These are phyloP conservation scores for Apiospora marii DNA, from an alignment of 2,329 filamentous ascomycete species.

Conservation along the genomic window DNA sequence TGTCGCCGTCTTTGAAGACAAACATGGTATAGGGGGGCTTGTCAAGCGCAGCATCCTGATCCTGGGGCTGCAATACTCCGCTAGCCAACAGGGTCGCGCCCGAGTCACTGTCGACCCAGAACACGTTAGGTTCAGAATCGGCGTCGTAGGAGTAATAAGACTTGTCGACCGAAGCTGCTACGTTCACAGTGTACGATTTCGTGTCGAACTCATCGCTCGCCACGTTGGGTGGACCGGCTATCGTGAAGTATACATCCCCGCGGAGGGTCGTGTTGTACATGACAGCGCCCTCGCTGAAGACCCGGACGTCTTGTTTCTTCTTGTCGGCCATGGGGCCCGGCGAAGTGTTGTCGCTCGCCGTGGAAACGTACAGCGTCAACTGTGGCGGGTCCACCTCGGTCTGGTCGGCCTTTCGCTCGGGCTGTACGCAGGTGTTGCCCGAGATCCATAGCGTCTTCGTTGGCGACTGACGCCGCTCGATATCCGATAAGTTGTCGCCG, in stretches of 20 bases:
- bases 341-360: slow-evolving; percentile 65
- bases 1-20: slow-evolving; percentile 68
- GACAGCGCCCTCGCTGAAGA: slow-evolving; percentile 74
- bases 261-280: slow-evolving; percentile 68
- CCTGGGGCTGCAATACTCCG: slow-evolving; percentile 63
- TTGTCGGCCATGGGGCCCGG: slow-evolving; percentile 68
- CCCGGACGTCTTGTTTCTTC: slow-evolving; percentile 52
- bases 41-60: background rate
- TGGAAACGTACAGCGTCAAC: slow-evolving; percentile 80
- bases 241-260: slow-evolving; percentile 76
- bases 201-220: slow-evolving; percentile 60
- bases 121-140: slow-evolving; percentile 63
- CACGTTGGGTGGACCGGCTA: slow-evolving; percentile 71
- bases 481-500: slow-evolving; percentile 29
- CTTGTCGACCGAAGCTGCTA: slow-evolving; percentile 82
- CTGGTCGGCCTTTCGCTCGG: slow-evolving; percentile 57
- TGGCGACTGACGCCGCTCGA: slow-evolving; percentile 38
- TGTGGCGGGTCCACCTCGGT: slow-evolving; percentile 67
- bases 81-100: slow-evolving; percentile 82
- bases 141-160: slow-evolving; percentile 75
- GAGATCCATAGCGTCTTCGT: slow-evolving; percentile 76
- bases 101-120: slow-evolving; percentile 86
- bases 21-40: slow-evolving; percentile 79
- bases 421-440: slow-evolving; percentile 86
- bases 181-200: slow-evolving; percentile 73